A percentile compares a stretch with the other conserved stretches of the same genome.
phyloP scores from a whole-genome alignment of 2,329 filamentous ascomycete species.

The Thielaviopsis populi region DNA sequence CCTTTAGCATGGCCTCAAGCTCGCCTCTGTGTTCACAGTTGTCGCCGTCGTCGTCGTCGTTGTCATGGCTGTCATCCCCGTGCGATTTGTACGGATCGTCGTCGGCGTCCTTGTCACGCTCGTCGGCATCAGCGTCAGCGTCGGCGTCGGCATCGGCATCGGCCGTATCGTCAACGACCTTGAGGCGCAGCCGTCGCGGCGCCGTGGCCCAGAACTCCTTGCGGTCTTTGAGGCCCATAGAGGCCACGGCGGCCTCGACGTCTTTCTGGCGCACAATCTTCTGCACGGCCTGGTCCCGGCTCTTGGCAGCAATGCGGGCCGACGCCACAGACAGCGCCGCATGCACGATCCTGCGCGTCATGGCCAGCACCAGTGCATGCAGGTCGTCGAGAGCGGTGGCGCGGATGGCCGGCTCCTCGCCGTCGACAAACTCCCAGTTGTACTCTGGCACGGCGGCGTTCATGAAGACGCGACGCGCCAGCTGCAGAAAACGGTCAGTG shows the following conservation, averaged over 20 bases:
- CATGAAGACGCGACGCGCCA: constrained; percentile 62
- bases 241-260: constrained; percentile 34
- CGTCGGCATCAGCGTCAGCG: constrained; percentile 16
- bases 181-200: constrained; percentile 35
- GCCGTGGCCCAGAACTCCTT: constrained; percentile 33
- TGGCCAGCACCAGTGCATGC: constrained; percentile 47
- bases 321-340: constrained; percentile 55
- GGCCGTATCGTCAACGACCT: constrained; percentile 29
- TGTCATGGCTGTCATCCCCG: background rate
- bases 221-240: constrained; percentile 25
- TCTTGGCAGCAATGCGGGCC: constrained; percentile 46
- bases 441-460: constrained; percentile 45
- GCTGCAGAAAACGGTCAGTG: constrained; percentile 42
- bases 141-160: constrained; percentile 15
- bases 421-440: constrained; percentile 51
- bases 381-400: constrained; percentile 66
- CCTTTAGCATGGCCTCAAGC: constrained; percentile 19
- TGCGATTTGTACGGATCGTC: constrained; percentile 18
- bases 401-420: constrained; percentile 50
- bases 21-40: background rate
- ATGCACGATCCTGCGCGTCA: constrained; percentile 57
- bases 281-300: constrained; percentile 20
- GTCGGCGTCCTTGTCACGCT: constrained; percentile 16
- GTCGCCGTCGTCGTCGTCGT: background rate
- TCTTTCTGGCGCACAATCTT: constrained; percentile 26